These are phyloP conservation scores for Zygosaccharomyces sapae DNA, from an alignment of 1,139 yeast genomes.

Conservation along the genomic window DNA sequence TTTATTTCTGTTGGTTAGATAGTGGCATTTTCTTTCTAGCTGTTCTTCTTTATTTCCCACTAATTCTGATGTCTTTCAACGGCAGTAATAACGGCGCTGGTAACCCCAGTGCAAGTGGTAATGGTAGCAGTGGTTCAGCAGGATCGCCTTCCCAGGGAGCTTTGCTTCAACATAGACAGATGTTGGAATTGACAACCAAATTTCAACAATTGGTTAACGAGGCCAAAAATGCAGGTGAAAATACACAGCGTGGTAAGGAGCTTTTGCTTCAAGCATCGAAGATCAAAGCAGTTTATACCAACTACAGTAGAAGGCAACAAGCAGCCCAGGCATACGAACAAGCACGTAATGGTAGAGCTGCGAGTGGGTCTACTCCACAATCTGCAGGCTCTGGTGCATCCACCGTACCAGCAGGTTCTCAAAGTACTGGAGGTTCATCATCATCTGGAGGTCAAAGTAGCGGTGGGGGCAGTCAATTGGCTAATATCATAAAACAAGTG, in stretches of 20 bases:
- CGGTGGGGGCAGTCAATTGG: constrained; percentile 17
- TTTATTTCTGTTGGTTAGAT: not conserved
- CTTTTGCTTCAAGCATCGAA: constrained; percentile 66
- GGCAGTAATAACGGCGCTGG: constrained; percentile 7
- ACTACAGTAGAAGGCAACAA: constrained; percentile 30
- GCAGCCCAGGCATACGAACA: constrained; percentile 21
- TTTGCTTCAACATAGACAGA: constrained; percentile 49
- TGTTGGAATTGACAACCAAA: constrained; percentile 56
- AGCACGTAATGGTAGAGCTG: constrained; percentile 41
- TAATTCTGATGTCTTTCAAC: constrained; percentile 10
- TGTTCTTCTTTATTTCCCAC: not conserved
- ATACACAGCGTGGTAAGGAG: constrained; percentile 65
- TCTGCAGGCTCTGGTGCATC: constrained; percentile 35
- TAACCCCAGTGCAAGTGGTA: constrained; percentile 1
- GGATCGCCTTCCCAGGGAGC: constrained; percentile 13
- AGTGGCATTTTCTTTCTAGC: not conserved
- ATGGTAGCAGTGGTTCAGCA: constrained; percentile 4
- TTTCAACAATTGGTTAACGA: constrained; percentile 60
- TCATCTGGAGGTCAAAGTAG: constrained; percentile 11
- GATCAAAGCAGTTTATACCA: constrained; percentile 40
- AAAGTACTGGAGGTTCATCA: constrained; percentile 6
- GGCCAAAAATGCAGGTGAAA: constrained; percentile 54
- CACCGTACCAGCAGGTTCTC: constrained; percentile 21
- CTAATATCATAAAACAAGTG: constrained; percentile 28
- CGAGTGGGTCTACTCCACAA: constrained; percentile 34